Conservation (phyloP, 257 asterid genomes). For the Ligustrum vulgare region DNA sequence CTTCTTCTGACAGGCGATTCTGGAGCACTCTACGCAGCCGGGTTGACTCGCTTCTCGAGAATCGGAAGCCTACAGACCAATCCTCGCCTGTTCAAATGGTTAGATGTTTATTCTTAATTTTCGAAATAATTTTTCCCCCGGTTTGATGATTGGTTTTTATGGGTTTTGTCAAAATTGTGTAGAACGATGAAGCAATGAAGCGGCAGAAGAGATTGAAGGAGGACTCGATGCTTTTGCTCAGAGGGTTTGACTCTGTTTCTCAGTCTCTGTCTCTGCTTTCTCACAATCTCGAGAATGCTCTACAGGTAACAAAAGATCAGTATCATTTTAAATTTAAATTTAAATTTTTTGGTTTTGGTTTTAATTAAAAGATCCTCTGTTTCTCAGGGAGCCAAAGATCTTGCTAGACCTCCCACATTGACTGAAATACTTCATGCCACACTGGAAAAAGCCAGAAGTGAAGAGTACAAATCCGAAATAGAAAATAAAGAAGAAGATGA, state of each 20-base stretch:
- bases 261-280: slow-evolving; percentile 76
- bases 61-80: slow-evolving; percentile 38
- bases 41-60: slow-evolving; percentile 62
- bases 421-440: slow-evolving; percentile 63
- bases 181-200: slow-evolving; percentile 46
- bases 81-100: slow-evolving; percentile 31
- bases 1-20: slow-evolving; percentile 73
- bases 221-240: slow-evolving; percentile 42
- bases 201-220: slow-evolving; percentile 43
- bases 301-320: slow-evolving; percentile 53
- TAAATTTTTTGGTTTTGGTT: not conserved
- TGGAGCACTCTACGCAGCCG: slow-evolving; percentile 84
- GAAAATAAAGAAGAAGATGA: slow-evolving; percentile 22
- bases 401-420: slow-evolving; percentile 69
- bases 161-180: slow-evolving; percentile 11
- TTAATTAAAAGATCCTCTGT: not conserved
- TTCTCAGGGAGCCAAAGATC: slow-evolving; percentile 73
- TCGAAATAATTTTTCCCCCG: not conserved
- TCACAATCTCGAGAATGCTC: slow-evolving; percentile 64
- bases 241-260: slow-evolving; percentile 69
- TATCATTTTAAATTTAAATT: no score
- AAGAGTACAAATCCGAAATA: slow-evolving; percentile 23
- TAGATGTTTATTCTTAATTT: not conserved
- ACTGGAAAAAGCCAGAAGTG: slow-evolving; percentile 44
- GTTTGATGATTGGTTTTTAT: slow-evolving; percentile 9